Conservation (phyloP, 257 asterid species). For the Euphrasia confusa region DNA sequence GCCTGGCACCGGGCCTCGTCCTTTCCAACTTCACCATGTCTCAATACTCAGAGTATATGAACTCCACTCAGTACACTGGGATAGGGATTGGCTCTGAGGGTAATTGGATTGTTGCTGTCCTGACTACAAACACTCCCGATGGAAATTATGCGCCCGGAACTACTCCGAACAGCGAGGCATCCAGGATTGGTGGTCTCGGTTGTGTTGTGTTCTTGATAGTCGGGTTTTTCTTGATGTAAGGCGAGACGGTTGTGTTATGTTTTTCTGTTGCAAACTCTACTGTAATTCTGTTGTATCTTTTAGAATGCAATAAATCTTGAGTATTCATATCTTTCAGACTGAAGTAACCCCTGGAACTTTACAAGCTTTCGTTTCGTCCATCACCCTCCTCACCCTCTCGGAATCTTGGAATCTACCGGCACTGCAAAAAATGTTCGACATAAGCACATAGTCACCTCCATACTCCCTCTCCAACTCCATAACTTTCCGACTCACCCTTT, state of each 20-base stretch:
- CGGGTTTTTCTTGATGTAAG: slow-evolving; percentile 32
- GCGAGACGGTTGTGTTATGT: not conserved
- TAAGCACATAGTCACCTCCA: slow-evolving; percentile 73
- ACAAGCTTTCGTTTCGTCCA: slow-evolving; percentile 46
- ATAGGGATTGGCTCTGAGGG: slow-evolving; percentile 64
- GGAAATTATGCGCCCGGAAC: slow-evolving; percentile 49
- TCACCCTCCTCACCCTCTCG: slow-evolving; percentile 46
- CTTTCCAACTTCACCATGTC: slow-evolving; percentile 65
- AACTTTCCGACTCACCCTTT: slow-evolving; percentile 44
- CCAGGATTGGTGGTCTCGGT: slow-evolving; percentile 24
- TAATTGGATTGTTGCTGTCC: slow-evolving; percentile 68
- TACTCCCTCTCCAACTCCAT: slow-evolving; percentile 57
- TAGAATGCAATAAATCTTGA: not conserved
- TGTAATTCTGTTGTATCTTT: not conserved
- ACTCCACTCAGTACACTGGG: slow-evolving; percentile 60
- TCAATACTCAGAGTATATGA: slow-evolving; percentile 51
- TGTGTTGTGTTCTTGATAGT: slow-evolving; percentile 24
- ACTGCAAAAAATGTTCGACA: slow-evolving; percentile 60
- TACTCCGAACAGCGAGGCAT: slow-evolving; percentile 33
- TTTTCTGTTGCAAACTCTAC: not conserved
- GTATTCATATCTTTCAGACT: not conserved
- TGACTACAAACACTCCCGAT: slow-evolving; percentile 66
- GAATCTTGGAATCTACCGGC: slow-evolving; percentile 64
- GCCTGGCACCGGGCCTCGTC: slow-evolving; percentile 48
- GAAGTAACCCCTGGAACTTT: slow-evolving; percentile 52